Base-by-base conservation (phyloP, 306 rosid genomes). In the Sicyos baderoa region DNA sequence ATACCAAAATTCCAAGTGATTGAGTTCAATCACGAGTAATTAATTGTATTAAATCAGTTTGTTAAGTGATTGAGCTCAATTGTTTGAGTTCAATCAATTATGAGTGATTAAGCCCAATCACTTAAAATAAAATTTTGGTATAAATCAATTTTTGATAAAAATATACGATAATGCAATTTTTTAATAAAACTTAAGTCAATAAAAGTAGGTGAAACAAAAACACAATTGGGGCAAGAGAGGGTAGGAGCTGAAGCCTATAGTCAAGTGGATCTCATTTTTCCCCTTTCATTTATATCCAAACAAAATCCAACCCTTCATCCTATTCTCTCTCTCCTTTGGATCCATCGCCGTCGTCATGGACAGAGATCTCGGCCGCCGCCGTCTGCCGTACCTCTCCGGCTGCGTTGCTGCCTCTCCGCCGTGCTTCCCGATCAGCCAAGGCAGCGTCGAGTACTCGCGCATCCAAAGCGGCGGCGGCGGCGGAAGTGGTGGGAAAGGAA, bases 261-360 rank as follows among this genome's bases (percentile, higher is more conserved):
- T 40, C 69, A 63, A 63, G 9, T 40, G 51, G 69, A 63, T 63
- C 69, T 63, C 51, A 40, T 27, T 18, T 63, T 54, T 61, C 18
- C 25, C 21, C 50, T 62, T 40, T 40, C 68, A n/a, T 9, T 10
- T 3, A 37, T 5, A 8, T 53, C 27, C 9, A 11, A 35, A 8
- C 49, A 18, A 54, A 53, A 0, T 21, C 11, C 22, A 17, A 5
- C 18, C 7, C 15, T 29, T 7, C 13, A 9, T 59, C 9, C 27
- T 9, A 35, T 8, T 17, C 7, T 35, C 9, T 61, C 17, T 6
- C 9, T 9, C 48, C 18, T 17, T n/a, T 1, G 47, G 64, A 27
- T 57, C 25, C 42, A n/a, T 27, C 65, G 22, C 13, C 47, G n/a
- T 3, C 3, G 5, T 17, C 16, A 62, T 62, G 68, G 68, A 62